These are phyloP conservation scores for Fragaria ananassa DNA, from an alignment of 306 rosid genomes.

Conservation along the genomic window DNA sequence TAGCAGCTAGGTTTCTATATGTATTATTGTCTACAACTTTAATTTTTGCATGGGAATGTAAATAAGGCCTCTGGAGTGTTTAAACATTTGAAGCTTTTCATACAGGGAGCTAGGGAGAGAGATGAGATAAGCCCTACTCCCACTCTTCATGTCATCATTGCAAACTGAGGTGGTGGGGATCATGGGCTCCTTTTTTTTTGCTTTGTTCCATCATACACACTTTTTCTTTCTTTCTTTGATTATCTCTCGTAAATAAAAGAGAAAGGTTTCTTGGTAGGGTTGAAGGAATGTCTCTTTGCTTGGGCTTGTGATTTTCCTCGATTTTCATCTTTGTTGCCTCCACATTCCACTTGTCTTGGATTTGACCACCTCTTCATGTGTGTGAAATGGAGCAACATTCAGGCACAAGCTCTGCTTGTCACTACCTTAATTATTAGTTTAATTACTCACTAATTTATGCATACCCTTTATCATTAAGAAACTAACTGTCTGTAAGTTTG, in stretches of 20 bases:
- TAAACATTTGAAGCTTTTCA: constrained; percentile 32
- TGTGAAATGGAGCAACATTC: constrained; percentile 22
- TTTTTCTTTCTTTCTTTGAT: background rate
- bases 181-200: constrained; percentile 37
- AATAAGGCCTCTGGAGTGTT: constrained; percentile 34
- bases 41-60: constrained; percentile 49
- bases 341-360: constrained; percentile 34
- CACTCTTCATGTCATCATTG: constrained; percentile 59
- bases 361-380: constrained; percentile 31
- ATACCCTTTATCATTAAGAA: background rate
- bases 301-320: constrained; percentile 41
- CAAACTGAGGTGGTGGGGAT: constrained; percentile 52
- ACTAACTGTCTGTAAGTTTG: background rate
- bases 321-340: constrained; percentile 30
- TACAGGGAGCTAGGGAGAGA: background rate
- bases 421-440: background rate
- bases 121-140: constrained; percentile 40
- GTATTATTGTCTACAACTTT: constrained; percentile 9
- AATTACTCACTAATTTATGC: background rate
- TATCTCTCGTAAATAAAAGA: background rate
- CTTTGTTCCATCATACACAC: constrained; percentile 32
- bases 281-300: constrained; percentile 56
- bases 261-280: constrained; percentile 35
- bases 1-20: background rate
- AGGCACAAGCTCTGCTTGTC: constrained; percentile 24